Conservation (phyloP, 768 basidiomycete genomes). For the Pulveroboletus sp. region DNA sequence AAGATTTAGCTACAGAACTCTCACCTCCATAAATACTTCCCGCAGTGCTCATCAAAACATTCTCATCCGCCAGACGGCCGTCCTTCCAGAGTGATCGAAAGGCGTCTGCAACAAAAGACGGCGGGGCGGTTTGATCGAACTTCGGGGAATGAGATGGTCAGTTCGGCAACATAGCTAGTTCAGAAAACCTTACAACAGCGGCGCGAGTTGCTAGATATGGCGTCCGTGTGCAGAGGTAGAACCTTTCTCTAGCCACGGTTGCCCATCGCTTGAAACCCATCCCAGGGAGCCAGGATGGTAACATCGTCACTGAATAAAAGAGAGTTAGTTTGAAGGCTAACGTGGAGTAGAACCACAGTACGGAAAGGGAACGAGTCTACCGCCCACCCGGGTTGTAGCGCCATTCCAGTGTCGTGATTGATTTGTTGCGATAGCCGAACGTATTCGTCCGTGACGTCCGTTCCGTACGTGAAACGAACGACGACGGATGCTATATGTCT, state of each 20-base stretch:
- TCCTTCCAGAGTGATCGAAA: neutral
- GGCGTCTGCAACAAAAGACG: constrained; percentile 6
- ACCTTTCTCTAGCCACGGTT: constrained; percentile 7
- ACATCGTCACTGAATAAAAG: neutral
- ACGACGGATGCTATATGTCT: constrained; percentile 36
- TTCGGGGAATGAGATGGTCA: neutral
- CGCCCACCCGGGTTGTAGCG: constrained; percentile 34
- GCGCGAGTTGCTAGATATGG: constrained; percentile 5
- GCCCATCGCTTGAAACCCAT: constrained; percentile 36
- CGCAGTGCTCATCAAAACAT: constrained; percentile 4
- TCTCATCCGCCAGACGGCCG: neutral
- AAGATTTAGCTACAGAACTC: neutral
- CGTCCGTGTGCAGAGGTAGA: constrained; percentile 5
- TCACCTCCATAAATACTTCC: constrained; percentile 9
- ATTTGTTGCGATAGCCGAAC: constrained; percentile 33
- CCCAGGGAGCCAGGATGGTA: constrained; percentile 44
- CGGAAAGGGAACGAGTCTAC: constrained; percentile 40
- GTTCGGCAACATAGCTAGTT: neutral
- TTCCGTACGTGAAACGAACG: constrained; percentile 40
- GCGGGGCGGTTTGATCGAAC: constrained; percentile 3
- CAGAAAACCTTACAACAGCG: constrained; percentile 2
- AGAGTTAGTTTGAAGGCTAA: neutral
- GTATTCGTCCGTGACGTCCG: constrained; percentile 29
- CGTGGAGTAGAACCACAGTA: constrained; percentile 17
- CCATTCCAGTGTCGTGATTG: constrained; percentile 21